These are phyloP conservation scores for Chalciporus sp. DNA, from an alignment of 1,284 basidiomycete species.

Conservation along the genomic window DNA sequence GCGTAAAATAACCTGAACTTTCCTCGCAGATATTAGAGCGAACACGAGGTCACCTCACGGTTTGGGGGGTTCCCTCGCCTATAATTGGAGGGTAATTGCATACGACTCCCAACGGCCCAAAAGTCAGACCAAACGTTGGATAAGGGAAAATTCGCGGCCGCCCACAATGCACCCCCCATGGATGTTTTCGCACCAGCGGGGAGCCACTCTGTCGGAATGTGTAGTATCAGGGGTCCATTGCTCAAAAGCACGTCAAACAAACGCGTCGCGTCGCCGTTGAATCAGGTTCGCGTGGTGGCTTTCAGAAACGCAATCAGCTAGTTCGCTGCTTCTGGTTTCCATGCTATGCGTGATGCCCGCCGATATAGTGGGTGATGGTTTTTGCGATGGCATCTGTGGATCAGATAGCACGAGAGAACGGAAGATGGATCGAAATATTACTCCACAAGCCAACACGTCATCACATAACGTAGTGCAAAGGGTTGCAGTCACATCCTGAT, in stretches of 20 bases:
- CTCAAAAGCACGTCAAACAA: slow-evolving; percentile 35
- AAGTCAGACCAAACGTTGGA: slow-evolving; percentile 3
- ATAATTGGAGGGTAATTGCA: slow-evolving; percentile 1
- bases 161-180: slow-evolving; percentile 1
- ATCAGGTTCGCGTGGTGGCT: background rate
- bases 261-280: slow-evolving; percentile 43
- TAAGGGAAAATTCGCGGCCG: slow-evolving; percentile 2
- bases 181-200: background rate
- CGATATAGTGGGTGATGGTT: background rate
- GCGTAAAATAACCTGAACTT: background rate
- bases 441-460: slow-evolving; percentile 12
- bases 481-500: slow-evolving; percentile 1
- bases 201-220: slow-evolving; percentile 4
- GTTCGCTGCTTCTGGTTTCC: slow-evolving; percentile 4
- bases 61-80: background rate
- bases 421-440: slow-evolving; percentile 17
- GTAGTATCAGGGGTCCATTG: slow-evolving; percentile 39
- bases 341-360: background rate
- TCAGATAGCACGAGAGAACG: slow-evolving; percentile 11
- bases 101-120: slow-evolving; percentile 9
- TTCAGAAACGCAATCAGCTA: background rate
- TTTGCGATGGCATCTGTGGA: slow-evolving; percentile 12
- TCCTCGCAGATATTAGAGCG: background rate
- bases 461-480: slow-evolving; percentile 1
- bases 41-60: slow-evolving; percentile 5